Conservation (phyloP, 371 early-diverging fungal genomes). For the Mortierella sp. region DNA sequence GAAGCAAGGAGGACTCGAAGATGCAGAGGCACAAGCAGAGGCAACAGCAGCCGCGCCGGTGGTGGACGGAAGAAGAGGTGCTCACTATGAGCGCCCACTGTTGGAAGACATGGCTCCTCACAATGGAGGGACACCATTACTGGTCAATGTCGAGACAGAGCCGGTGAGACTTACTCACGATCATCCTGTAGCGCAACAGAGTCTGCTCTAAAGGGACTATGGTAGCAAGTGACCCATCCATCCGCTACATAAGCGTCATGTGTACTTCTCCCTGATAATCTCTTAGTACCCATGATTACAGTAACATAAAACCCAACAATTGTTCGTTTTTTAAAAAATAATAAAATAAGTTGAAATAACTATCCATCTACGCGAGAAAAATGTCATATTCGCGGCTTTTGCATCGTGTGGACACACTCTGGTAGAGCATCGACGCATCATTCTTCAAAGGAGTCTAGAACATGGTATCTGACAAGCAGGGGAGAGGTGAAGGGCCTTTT, state of each 20-base stretch:
- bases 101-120: conserved; percentile 16
- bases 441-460: no score
- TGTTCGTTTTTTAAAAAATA: no score
- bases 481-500: no score
- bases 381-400: no score
- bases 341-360: no score
- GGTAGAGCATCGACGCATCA: no score
- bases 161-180: conserved; percentile 14
- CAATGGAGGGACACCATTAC: conserved; percentile 17
- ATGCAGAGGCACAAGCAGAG: conserved; percentile 28
- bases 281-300: no score
- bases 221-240: conserved; percentile 3
- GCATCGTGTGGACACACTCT: no score
- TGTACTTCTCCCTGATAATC: no score
- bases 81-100: conserved; percentile 29
- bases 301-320: no score
- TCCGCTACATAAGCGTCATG: background rate
- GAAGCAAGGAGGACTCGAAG: conserved; percentile 23
- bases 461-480: no score
- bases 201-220: conserved; percentile 24
- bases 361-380: no score
- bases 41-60: conserved; percentile 16
- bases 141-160: conserved; percentile 17
- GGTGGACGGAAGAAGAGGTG: conserved; percentile 18
- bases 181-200: conserved; percentile 27